A percentile compares a stretch with the other conserved stretches of the same genome.
phyloP scores from a whole-genome alignment of 331 rosid genomes.

The Malus hybrid region DNA sequence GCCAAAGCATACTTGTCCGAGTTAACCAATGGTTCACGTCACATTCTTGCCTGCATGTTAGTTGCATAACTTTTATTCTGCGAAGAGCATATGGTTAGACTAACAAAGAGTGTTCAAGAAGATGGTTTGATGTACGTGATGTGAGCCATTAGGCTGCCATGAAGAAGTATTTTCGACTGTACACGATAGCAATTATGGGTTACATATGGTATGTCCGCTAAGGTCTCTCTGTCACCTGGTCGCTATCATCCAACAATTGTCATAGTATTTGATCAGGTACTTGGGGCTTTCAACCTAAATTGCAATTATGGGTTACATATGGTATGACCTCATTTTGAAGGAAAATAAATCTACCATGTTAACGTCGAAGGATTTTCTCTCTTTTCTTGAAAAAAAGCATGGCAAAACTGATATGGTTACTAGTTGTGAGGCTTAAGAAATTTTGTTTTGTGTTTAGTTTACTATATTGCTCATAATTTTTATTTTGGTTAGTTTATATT shows the following conservation, averaged over 20 bases:
- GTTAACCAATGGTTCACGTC: background rate
- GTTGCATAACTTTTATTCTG: background rate
- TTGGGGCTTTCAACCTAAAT: background rate
- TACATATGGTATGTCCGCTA: background rate
- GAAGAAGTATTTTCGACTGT: too few species aligned
- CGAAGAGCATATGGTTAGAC: background rate
- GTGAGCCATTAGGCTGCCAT: too few species aligned
- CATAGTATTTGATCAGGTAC: background rate
- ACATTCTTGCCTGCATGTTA: background rate
- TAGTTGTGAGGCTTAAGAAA: too few species aligned
- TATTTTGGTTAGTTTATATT: too few species aligned
- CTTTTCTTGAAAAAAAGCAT: background rate
- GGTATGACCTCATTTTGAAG: background rate
- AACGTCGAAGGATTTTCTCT: background rate
- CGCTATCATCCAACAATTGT: background rate
- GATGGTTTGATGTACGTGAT: background rate
- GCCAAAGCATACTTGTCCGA: background rate
- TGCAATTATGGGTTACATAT: too few species aligned
- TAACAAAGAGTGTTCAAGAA: background rate
- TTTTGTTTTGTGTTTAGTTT: too few species aligned
- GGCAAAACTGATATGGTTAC: too few species aligned
- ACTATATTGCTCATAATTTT: too few species aligned
- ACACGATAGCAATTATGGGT: background rate
- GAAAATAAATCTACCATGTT: background rate
- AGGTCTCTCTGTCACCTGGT: background rate